Conservation (phyloP, 805 yeast species). For the Starmerella roubikii region DNA sequence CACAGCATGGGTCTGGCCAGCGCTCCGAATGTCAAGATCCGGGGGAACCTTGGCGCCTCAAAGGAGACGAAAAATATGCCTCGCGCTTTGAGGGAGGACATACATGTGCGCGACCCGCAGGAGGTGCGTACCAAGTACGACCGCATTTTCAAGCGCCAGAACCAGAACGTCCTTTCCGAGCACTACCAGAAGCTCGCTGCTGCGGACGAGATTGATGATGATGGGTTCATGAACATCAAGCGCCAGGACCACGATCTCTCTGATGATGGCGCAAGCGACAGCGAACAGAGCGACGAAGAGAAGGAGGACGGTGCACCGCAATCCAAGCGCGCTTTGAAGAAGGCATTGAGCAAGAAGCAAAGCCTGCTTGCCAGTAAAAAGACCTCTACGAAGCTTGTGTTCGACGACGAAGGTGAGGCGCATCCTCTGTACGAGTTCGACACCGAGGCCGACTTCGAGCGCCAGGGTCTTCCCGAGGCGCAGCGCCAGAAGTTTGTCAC, state of each 20-base stretch:
- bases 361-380: constrained; percentile 42
- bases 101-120: constrained; percentile 28
- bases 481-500: constrained; percentile 57
- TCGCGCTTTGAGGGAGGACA: constrained; percentile 41
- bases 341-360: constrained; percentile 70
- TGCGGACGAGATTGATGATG: constrained; percentile 29
- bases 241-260: constrained; percentile 58
- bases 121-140: constrained; percentile 78
- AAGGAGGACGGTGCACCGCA: constrained; percentile 33
- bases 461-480: constrained; percentile 48
- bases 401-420: constrained; percentile 89
- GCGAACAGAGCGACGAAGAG: background rate
- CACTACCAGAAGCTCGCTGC: constrained; percentile 57
- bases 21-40: constrained; percentile 80
- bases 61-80: constrained; percentile 51
- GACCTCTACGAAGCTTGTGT: constrained; percentile 61
- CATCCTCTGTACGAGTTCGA: constrained; percentile 86
- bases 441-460: constrained; percentile 73
- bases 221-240: constrained; percentile 69
- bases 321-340: constrained; percentile 74
- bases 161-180: constrained; percentile 82
- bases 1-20: constrained; percentile 86
- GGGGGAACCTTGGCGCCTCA: constrained; percentile 23
- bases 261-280: constrained; percentile 34
- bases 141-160: constrained; percentile 87